Base-by-base conservation (phyloP, 768 basidiomycete genomes). In the Hericium erinaceus region DNA sequence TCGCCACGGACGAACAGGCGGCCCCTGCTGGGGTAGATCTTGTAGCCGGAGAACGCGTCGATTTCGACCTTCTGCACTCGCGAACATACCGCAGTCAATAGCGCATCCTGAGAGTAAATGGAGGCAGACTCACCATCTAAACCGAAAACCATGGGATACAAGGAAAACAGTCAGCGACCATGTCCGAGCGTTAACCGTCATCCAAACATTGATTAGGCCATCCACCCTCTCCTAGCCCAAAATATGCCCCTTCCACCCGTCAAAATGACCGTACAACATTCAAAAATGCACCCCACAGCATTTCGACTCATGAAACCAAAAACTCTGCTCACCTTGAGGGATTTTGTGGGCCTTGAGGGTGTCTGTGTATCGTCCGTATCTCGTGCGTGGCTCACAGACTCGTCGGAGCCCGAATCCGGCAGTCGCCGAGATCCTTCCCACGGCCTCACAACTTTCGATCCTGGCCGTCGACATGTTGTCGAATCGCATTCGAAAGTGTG, bases 11-110 rank as follows among this genome's bases (percentile, higher is more conserved):
- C 92, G 71, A 95, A 95, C 66, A 92, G 83, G 70, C 89, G 90
- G 72, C 95, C 95, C 88, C 89, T 95, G 75, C 84, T 84, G 65
- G 95, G 95, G 85, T 98, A 99, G 80, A 99, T 95, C 69, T 88
- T 87, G 84, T 80, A 93, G 67, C 92, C 91, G 68, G 94, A 95
- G 83, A 99, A 98, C 59, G 87, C 87, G 80, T 98, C 97, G 78
- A 93, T 89, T 77, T 98, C 95, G 80, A 98, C 85, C 85, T 98
- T 98, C 89, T 91, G 61, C 60, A 66, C 66, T 68, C 69, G 52
- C 28, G 41, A 13, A 69, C 69, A 58, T 54, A 65, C 66, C 62
- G 66, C 73, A 65, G 68, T 49, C 52, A 55, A 15, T 18, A 39
- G 20, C 33, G 9, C 20, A 22, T 28, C 11, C 20, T 8, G 6